Evolutionary conservation across 2,329 filamentous ascomycete genomes (phyloP), one percentile per base, ranked within the genome.

Genomic region (Beauveria sp.): DNA sequence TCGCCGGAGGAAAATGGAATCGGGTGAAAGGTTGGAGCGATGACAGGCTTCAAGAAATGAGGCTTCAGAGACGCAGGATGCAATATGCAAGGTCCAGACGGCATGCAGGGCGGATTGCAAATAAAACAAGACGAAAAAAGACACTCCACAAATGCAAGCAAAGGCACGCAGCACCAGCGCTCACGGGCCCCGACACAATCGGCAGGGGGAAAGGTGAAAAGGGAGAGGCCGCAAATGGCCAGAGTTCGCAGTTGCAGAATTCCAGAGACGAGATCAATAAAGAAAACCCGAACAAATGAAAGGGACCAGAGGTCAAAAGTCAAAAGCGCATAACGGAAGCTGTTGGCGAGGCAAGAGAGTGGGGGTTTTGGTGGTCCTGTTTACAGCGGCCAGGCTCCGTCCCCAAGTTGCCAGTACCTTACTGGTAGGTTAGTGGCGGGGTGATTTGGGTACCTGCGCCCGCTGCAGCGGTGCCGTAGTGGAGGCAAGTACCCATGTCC

Each of bases 61-160:
- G 51, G 18, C 40, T 38, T 49, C 24, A 43, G 51, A 38, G 42
- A 26, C 40, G 46, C 20, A 54, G 30, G 28, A 54, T 30, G 47
- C 24, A 53, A 9, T 46, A 60, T 60, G 57, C 57, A 60, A 24
- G 49, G 47, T 40, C 40, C 49, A 18, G 49, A 22, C 38, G 16
- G 40, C 57, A 60, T 60, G 57, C 57, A 60, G 49, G 57, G 57
- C 49, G 38, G 40, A 46, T 9, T 28, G 24, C 40, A 18, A 9
- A 28, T 51, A 61, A 66, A 58, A 62, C 53, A 61, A 64, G 63
- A 56, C 54, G 60, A 65, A 46, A 55, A 64, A 58, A 60, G 28
- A 56, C 55, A 50, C 42, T 58, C 43, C 54, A 56, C 53, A 63
- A 58, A 47, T 43, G 62, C 26, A 28, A 50, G 51, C 43, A 50